Evolutionary conservation across 2,329 filamentous ascomycete genomes (phyloP).

Genomic region (Ambrosiella beaveri): DNA sequence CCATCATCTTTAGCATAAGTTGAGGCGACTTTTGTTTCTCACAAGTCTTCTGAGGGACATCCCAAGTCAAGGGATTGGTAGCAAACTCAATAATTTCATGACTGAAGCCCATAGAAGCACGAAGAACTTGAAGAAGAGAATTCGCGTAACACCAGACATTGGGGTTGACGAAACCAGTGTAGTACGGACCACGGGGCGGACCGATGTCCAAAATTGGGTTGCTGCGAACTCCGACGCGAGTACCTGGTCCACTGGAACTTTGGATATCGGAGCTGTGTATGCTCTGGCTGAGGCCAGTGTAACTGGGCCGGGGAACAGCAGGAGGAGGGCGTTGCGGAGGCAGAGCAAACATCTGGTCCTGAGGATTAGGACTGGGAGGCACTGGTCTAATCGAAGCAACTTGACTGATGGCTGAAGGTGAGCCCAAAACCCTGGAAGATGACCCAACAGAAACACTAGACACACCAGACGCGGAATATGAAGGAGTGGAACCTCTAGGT

Average conservation of each 20-base stretch:
- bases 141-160: constrained; percentile 84
- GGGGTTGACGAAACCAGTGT: constrained; percentile 60
- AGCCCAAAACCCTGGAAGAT: background rate
- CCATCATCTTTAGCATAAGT: constrained; percentile 41
- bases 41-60: constrained; percentile 48
- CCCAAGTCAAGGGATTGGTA: constrained; percentile 45
- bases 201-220: background rate
- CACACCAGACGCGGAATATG: background rate
- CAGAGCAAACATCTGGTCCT: constrained; percentile 9
- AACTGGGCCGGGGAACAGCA: constrained; percentile 62
- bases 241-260: constrained; percentile 19
- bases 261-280: constrained; percentile 2
- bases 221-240: background rate
- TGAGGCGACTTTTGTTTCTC: constrained; percentile 36
- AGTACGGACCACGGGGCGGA: constrained; percentile 20
- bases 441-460: background rate
- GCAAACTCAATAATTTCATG: constrained; percentile 39
- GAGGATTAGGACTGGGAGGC: constrained; percentile 6
- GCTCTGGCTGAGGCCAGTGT: constrained; percentile 10
- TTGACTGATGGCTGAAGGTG: constrained; percentile 16
- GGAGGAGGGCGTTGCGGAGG: constrained; percentile 22
- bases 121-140: constrained; percentile 68
- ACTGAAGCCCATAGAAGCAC: constrained; percentile 53
- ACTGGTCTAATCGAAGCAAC: constrained; percentile 12
- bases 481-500: too few species aligned